Evolutionary conservation across 768 basidiomycete species (phyloP), one percentile per base, ranked within the genome.

Genomic region (Pisolithus albus): DNA sequence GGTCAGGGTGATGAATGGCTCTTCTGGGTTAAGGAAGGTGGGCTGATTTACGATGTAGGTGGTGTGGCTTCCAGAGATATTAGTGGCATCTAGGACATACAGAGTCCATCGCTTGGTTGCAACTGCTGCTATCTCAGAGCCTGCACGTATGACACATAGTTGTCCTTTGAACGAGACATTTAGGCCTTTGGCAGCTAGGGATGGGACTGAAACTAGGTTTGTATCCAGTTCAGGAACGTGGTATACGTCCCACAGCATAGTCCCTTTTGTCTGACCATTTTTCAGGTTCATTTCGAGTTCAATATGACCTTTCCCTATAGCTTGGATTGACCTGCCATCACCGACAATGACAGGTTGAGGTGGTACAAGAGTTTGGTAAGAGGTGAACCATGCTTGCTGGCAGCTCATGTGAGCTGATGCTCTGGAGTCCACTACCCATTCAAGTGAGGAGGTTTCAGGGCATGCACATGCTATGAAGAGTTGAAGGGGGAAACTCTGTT

Each of bases 141-240:
- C 28, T 30, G 28, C 28, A 30, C 8, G 28, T 30, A 30, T 30
- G 28, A 30, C 28, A 30, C 50, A 51, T 18, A 30, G 24, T 9
- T 37, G 13, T 28, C 44, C 41, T 4, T 32, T 11, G 11, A 51
- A 51, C 5, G 7, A 19, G 19, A 36, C 44, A 21, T 46, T 24
- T 21, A 24, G 38, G 18, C 43, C 36, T n/a, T 37, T 34, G 18
- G 11, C 32, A 13, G 48, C 36, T 16, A 61, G 43, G 1, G 32
- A 43, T 2, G 60, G 48, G 40, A 61, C 52, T 8, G 59, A 63
- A 7, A 61, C 41, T 4, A 59, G 54, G 42, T 59, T 61, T 16
- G 55, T 52, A 7, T 58, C 39, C 19, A 63, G 56, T 1, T 59
- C 52, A 1, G 62, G 60, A 18, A 63, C 55, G 23, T 60, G 45